phyloP scores from a whole-genome alignment of 228 moss, liverwort and hornwort genomes.

The Sphagnum magellanicum region DNA sequence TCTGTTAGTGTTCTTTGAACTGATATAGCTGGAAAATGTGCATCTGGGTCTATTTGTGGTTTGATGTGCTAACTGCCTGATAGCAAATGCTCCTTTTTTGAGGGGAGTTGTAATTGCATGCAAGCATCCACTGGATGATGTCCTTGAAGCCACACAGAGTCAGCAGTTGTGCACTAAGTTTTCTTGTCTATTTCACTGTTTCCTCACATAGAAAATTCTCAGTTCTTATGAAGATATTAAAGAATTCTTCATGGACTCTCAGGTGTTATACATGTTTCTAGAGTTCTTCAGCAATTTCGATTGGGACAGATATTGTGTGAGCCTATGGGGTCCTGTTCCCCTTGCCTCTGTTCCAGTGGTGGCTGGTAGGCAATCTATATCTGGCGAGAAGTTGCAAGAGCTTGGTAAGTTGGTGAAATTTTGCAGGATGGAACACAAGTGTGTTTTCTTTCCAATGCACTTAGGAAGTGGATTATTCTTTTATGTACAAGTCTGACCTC shows the following conservation, averaged over 20 bases:
- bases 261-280: constrained; percentile 81
- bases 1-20: too few relatives aligned
- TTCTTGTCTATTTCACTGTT: too few relatives aligned
- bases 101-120: too few relatives aligned
- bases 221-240: too few relatives aligned
- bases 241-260: neutral
- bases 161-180: too few relatives aligned
- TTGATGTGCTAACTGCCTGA: too few relatives aligned
- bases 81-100: too few relatives aligned
- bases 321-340: constrained; percentile 67
- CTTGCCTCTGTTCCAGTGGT: constrained; percentile 30
- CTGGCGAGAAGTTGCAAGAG: constrained; percentile 12
- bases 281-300: constrained; percentile 83
- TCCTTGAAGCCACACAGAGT: too few relatives aligned
- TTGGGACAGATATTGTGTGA: constrained; percentile 71
- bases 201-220: too few relatives aligned
- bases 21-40: too few relatives aligned
- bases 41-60: too few relatives aligned
- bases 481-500: neutral
- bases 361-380: constrained; percentile 10
- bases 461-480: neutral
- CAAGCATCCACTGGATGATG: too few relatives aligned
- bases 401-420: constrained; percentile 13
- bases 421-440: neutral
- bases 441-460: neutral